phyloP scores from a whole-genome alignment of 1,284 basidiomycete species.

The Sporisorium scitamineum region DNA sequence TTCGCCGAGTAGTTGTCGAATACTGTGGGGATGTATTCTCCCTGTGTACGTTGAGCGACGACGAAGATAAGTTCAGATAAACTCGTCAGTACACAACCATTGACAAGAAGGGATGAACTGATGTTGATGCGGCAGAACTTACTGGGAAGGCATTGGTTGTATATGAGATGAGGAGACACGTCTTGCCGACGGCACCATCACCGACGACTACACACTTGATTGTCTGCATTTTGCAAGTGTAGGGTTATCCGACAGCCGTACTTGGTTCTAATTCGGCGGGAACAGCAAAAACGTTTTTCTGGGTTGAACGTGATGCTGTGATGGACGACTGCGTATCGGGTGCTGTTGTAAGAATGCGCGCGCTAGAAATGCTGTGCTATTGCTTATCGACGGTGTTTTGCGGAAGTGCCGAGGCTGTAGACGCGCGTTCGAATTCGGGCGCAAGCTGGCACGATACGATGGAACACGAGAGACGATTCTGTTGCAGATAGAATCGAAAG shows the following conservation, averaged over 20 bases:
- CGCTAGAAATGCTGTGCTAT: not conserved
- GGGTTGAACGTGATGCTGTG: not conserved
- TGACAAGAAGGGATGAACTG: not conserved
- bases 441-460: not conserved
- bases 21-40: constrained; percentile 73
- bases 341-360: not conserved
- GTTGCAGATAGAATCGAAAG: not conserved
- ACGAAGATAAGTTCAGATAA: not conserved
- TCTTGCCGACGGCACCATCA: constrained; percentile 69
- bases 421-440: not conserved
- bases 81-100: not conserved
- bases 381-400: not conserved
- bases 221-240: constrained; percentile 58
- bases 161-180: constrained; percentile 68
- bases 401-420: not conserved
- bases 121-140: constrained; percentile 17
- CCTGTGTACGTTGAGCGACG: constrained; percentile 19
- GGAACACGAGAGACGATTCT: not conserved
- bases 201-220: constrained; percentile 69
- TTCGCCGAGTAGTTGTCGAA: constrained; percentile 92
- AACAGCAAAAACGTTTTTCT: not conserved
- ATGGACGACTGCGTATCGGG: not conserved
- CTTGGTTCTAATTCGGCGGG: not conserved
- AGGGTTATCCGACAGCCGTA: not conserved
- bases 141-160: constrained; percentile 69